These are phyloP conservation scores for Sinapis alba DNA, from an alignment of 441 rosid genomes.

Conservation along the genomic window DNA sequence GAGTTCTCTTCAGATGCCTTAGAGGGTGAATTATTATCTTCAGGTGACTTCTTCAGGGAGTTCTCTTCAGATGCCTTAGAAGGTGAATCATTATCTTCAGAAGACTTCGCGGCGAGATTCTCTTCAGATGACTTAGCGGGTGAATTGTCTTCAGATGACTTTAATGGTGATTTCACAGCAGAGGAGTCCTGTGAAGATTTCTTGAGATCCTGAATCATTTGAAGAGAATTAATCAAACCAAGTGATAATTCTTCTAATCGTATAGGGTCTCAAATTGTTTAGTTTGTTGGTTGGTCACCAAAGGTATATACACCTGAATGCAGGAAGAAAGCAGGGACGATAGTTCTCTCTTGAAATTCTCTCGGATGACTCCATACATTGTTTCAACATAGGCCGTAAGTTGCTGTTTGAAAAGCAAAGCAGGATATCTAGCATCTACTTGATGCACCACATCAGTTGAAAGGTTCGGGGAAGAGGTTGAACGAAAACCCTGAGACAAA, in stretches of 20 bases:
- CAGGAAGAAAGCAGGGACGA: constrained; percentile 62
- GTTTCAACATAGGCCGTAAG: constrained; percentile 91
- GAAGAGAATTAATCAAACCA: constrained; percentile 8
- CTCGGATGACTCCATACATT: constrained; percentile 81
- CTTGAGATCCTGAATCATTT: constrained; percentile 32
- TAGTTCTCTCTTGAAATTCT: constrained; percentile 76
- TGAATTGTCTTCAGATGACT: constrained; percentile 2
- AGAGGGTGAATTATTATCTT: constrained; percentile 1
- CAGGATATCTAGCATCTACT: constrained; percentile 94
- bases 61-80: background rate
- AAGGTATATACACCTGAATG: constrained; percentile 62
- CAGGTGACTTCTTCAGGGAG: background rate
- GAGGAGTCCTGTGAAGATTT: constrained; percentile 31
- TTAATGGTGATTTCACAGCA: constrained; percentile 22
- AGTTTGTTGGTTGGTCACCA: constrained; percentile 7
- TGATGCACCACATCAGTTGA: constrained; percentile 57
- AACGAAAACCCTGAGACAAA: constrained; percentile 74
- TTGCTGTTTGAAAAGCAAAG: constrained; percentile 92
- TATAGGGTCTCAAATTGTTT: constrained; percentile 6
- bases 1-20: background rate
- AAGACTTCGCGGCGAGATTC: background rate
- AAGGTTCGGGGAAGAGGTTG: constrained; percentile 71
- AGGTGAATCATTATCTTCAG: constrained; percentile 13
- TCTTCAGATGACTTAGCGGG: constrained; percentile 5
- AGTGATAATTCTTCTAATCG: background rate